Evolutionary conservation across 2,329 filamentous ascomycete genomes (phyloP).

Genomic region (Pseudocercospora crystallina): DNA sequence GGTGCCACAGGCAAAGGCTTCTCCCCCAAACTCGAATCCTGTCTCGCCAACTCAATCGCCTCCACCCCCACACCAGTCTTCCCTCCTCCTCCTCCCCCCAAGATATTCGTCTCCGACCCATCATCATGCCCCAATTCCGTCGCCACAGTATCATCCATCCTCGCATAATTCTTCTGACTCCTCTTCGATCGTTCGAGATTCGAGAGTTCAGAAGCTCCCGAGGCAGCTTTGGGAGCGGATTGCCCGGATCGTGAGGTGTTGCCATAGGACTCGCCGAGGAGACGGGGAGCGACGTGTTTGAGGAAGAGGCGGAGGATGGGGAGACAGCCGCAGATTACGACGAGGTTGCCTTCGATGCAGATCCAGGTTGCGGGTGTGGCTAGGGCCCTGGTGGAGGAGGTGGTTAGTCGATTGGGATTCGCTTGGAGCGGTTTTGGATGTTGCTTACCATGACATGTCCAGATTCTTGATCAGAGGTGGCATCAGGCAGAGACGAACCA

Average conservation of each 20-base stretch:
- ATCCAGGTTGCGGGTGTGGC: constrained; percentile 18
- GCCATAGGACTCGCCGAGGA: constrained; percentile 15
- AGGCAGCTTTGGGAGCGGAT: neutral
- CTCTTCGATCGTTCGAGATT: constrained; percentile 13
- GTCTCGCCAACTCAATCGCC: neutral
- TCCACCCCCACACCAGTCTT: neutral
- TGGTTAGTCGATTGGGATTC: too few relatives aligned
- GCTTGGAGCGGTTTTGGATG: too few relatives aligned
- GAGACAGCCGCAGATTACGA: constrained; percentile 20
- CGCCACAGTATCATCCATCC: constrained; percentile 14
- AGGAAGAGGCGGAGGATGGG: constrained; percentile 20
- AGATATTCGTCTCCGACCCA: constrained; percentile 15
- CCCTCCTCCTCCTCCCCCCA: neutral
- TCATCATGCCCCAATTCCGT: constrained; percentile 11
- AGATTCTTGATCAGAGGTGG: constrained; percentile 13
- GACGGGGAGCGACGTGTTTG: constrained; percentile 18
- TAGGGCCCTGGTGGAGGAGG: neutral
- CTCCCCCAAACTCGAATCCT: too few relatives aligned
- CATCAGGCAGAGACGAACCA: constrained; percentile 16
- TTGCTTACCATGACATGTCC: constrained; percentile 11
- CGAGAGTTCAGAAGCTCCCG: constrained; percentile 13
- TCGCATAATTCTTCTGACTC: constrained; percentile 7
- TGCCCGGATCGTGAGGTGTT: constrained; percentile 1
- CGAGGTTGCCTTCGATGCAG: constrained; percentile 21
- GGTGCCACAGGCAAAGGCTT: too few relatives aligned